Evolutionary conservation across 371 early-diverging fungal genomes (phyloP).

Genomic region (Mucor plumbeus): DNA sequence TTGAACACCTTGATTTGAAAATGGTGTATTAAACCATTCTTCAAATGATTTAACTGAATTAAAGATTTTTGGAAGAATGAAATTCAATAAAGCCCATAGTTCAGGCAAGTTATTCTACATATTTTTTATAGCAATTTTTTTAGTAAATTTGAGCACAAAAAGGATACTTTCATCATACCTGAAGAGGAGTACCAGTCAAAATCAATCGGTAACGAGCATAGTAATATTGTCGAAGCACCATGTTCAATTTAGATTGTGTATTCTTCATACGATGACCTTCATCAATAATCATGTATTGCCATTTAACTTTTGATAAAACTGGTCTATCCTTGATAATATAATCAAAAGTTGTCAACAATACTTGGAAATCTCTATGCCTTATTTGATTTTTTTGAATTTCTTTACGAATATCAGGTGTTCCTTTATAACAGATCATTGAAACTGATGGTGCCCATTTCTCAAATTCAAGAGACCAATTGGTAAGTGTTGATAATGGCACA

Average conservation of each 20-base stretch:
- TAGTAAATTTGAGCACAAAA: neutral
- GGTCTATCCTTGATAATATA: slow-evolving; percentile 95
- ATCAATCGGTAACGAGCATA: slow-evolving; percentile 92
- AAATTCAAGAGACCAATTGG: slow-evolving; percentile 98
- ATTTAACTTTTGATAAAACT: slow-evolving; percentile 85
- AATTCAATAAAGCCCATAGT: slow-evolving; percentile 98
- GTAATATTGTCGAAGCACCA: slow-evolving; percentile 85
- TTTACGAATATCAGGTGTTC: slow-evolving; percentile 78
- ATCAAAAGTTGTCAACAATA: slow-evolving; percentile 98
- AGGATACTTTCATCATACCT: slow-evolving; percentile 50
- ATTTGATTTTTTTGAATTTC: slow-evolving; percentile 77
- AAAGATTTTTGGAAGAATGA: slow-evolving; percentile 96
- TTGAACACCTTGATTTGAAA: slow-evolving; percentile 84
- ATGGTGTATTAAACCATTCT: slow-evolving; percentile 98
- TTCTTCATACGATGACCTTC: slow-evolving; percentile 99
- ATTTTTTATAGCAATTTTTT: neutral
- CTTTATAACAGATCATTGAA: slow-evolving; percentile 90
- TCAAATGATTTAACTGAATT: slow-evolving; percentile 95
- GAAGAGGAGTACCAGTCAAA: slow-evolving; percentile 99
- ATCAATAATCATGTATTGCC: slow-evolving; percentile 97
- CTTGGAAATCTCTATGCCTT: slow-evolving; percentile 85
- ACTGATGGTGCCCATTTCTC: slow-evolving; percentile 98
- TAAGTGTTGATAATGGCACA: slow-evolving; percentile 93
- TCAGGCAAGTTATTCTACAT: slow-evolving; percentile 96
- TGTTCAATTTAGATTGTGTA: slow-evolving; percentile 84